Percentiles rank a stretch among this genome's conserved stretches.
phyloP scores from a whole-genome alignment of 805 yeast genomes.

The Metschnikowia cerradonensis region DNA sequence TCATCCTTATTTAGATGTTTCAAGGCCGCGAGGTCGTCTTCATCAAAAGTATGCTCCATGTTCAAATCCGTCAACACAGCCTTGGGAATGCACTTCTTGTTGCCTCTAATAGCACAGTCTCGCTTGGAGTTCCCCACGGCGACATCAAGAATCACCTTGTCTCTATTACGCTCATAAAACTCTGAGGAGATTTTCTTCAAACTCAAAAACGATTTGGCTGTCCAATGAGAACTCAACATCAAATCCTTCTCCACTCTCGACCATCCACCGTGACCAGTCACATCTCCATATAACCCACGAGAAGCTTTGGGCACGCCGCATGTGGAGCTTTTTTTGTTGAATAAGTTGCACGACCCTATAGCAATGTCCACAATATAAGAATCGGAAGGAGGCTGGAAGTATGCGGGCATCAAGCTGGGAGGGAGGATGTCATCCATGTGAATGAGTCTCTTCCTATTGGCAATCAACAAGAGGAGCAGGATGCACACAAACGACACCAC shows the following conservation, averaged over 20 bases:
- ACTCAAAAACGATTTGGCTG: constrained; percentile 36
- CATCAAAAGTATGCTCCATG: constrained; percentile 23
- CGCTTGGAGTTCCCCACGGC: constrained; percentile 33
- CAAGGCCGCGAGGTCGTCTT: constrained; percentile 18
- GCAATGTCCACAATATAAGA: constrained; percentile 39
- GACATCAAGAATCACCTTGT: constrained; percentile 36
- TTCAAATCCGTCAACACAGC: constrained; percentile 29
- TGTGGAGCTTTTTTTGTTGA: constrained; percentile 6
- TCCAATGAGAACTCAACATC: constrained; percentile 42
- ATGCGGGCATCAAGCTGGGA: constrained; percentile 28
- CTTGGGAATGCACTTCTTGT: constrained; percentile 29
- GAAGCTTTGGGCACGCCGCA: constrained; percentile 14
- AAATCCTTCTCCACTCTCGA: constrained; percentile 45
- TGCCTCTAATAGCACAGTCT: constrained; percentile 36
- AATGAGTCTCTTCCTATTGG: constrained; percentile 39
- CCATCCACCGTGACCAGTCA: constrained; percentile 33
- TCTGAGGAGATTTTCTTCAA: constrained; percentile 23
- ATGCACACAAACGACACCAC: constrained; percentile 17
- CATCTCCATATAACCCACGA: constrained; percentile 14
- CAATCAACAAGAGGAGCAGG: constrained; percentile 27
- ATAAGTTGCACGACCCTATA: constrained; percentile 29
- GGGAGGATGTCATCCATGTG: constrained; percentile 17
- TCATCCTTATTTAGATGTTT: constrained; percentile 8
- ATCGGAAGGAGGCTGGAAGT: constrained; percentile 41
- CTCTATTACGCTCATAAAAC: constrained; percentile 19